Evolutionary conservation across 805 yeast species (phyloP).

Genomic region (Ascoidea tarda): DNA sequence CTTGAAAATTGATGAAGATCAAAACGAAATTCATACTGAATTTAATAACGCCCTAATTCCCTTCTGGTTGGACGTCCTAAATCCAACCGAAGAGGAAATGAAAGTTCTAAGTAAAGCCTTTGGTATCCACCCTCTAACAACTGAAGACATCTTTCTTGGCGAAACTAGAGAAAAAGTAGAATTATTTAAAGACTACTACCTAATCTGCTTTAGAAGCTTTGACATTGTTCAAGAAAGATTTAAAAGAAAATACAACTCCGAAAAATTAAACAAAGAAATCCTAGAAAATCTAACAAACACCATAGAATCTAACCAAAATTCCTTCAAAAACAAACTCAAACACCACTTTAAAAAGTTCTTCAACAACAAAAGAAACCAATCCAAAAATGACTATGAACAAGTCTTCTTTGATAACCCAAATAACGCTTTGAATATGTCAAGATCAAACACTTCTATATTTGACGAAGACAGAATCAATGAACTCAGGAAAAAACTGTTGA

Average conservation of each 20-base stretch:
- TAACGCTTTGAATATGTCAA: too few relatives aligned
- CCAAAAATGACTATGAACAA: not conserved
- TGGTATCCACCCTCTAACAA: slow-evolving; percentile 91
- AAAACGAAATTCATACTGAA: too few relatives aligned
- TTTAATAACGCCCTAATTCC: slow-evolving; percentile 24
- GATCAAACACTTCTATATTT: not conserved
- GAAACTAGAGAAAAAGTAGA: slow-evolving; percentile 95
- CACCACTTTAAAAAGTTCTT: too few relatives aligned
- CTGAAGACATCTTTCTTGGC: slow-evolving; percentile 87
- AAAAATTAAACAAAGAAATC: slow-evolving; percentile 16
- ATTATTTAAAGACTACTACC: slow-evolving; percentile 77
- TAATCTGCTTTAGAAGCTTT: slow-evolving; percentile 79
- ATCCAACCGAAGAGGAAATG: slow-evolving; percentile 96
- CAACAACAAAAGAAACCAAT: too few relatives aligned
- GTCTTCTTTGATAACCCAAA: not conserved
- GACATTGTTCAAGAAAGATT: slow-evolving; percentile 67
- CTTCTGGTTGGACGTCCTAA: slow-evolving; percentile 86
- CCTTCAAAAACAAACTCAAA: not conserved
- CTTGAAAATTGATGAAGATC: too few relatives aligned
- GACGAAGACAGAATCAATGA: slow-evolving; percentile 5
- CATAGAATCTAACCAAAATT: not conserved
- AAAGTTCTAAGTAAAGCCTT: slow-evolving; percentile 80
- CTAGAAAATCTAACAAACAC: slow-evolving; percentile 16
- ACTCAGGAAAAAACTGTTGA: not conserved
- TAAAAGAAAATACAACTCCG: slow-evolving; percentile 32